Base-by-base conservation (phyloP, 306 rosid species). In the Datisca glomerata region DNA sequence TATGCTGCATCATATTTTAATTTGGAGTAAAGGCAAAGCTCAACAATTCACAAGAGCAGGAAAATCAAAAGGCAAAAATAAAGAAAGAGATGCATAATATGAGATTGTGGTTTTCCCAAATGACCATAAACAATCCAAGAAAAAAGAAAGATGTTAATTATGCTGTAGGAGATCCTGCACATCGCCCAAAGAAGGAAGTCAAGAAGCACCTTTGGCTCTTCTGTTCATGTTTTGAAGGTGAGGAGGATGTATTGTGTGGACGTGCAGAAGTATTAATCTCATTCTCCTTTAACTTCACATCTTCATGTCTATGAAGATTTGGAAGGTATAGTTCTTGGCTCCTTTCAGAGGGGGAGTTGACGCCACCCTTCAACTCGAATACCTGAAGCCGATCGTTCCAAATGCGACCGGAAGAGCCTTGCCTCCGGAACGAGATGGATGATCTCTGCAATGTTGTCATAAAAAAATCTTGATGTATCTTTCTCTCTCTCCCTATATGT, bases 321-420 rank as follows among this genome's bases (percentile, higher is more conserved):
- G 60, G 13, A 38, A 31, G 61, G 33, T 49, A 47, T 18, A 41
- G 47, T 19, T 28, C 61, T 5, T 50, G 65, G 21, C 41, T 37
- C 10, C 10, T 45, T 38, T 27, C 15, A 7, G 31, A 1, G 8
- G 47, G 13, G 3, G 55, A 8, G 8, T 42, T 35, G 18, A 6
- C 53, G 18, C 31, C 10, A 3, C 17, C 16, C 35, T 68, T 79
- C 33, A 56, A 35, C 0, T 68, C 67, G 14, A 20, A 32, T n/a
- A 28, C 12, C 18, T 27, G 56, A 11, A 47, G 12, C 0, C 38
- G 59, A 29, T 79, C 73, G 7, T 51, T 62, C 95, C 95, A 85
- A 57, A 76, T 79, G 20, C 56, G 54, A 8, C 95, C 93, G 0
- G 86, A 85, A n/a, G 95, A 85, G 51, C 95, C 95, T 51, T 73